phyloP scores from a whole-genome alignment of 306 rosid genomes.

The Vigna hirtella region DNA sequence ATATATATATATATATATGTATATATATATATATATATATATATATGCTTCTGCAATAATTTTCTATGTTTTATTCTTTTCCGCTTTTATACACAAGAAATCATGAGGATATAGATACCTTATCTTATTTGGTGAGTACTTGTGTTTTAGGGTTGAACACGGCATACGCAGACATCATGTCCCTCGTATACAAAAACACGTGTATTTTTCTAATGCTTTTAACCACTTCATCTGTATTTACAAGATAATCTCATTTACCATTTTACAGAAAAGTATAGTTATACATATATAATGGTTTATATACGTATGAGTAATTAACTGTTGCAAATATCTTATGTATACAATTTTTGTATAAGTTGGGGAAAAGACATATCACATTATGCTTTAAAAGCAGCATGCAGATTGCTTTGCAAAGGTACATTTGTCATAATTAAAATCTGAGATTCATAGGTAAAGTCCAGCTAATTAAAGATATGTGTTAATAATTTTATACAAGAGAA shows the following conservation, averaged over 20 bases:
- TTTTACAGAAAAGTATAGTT: no score
- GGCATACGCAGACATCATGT: background rate
- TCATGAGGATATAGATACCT: conserved; percentile 40
- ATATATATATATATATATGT: no score
- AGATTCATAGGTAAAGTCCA: background rate
- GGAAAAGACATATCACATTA: conserved; percentile 44
- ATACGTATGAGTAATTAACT: no score
- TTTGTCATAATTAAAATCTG: conserved; percentile 40
- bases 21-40: no score
- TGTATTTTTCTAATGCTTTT: background rate
- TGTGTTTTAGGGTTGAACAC: conserved; percentile 41
- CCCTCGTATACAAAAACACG: background rate
- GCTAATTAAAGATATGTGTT: background rate
- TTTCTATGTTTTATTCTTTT: conserved; percentile 17
- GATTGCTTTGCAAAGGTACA: conserved; percentile 22
- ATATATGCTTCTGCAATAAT: conserved; percentile 26
- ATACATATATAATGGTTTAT: no score
- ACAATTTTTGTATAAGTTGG: background rate
- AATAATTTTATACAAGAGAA: no score
- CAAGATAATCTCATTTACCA: no score
- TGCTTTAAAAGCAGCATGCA: conserved; percentile 23
- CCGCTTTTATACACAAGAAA: background rate
- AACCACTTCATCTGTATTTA: background rate
- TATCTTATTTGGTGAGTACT: conserved; percentile 44
- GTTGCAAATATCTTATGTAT: no score